These are phyloP conservation scores for Hirschioporus abietinus DNA, from an alignment of 768 basidiomycete species.

Conservation along the genomic window DNA sequence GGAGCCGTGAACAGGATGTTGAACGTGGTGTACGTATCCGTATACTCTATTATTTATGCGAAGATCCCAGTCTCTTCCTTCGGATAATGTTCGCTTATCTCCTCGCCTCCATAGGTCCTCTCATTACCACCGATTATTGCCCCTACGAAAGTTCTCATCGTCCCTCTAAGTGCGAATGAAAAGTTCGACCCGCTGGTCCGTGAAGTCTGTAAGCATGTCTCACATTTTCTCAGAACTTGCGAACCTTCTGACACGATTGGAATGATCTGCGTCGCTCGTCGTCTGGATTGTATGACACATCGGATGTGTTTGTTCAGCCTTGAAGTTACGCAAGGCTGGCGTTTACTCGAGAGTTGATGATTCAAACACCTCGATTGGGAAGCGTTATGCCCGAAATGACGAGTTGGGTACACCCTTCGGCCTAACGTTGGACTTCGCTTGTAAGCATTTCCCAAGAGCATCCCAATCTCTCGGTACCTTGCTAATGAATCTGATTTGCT, in stretches of 20 bases:
- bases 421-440: constrained; percentile 92
- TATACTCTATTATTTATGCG: constrained; percentile 9
- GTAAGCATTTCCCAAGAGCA: constrained; percentile 34
- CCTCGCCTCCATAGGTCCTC: constrained; percentile 54
- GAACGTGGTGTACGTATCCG: constrained; percentile 73
- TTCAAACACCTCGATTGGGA: constrained; percentile 91
- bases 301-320: constrained; percentile 43
- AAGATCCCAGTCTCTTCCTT: constrained; percentile 12
- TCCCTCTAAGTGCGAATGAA: constrained; percentile 82
- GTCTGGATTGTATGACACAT: background rate
- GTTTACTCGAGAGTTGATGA: constrained; percentile 94
- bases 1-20: constrained; percentile 88
- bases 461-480: constrained; percentile 16
- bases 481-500: constrained; percentile 28
- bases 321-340: constrained; percentile 82
- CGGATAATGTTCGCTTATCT: constrained; percentile 12
- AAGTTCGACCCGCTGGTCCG: constrained; percentile 79
- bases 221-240: constrained; percentile 8
- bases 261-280: background rate
- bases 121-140: constrained; percentile 88
- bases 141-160: constrained; percentile 95
- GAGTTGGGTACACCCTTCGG: constrained; percentile 98
- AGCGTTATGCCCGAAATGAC: constrained; percentile 96
- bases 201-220: constrained; percentile 76
- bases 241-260: background rate